These are phyloP conservation scores for Ichthyophonus hoferi DNA, from an alignment of 208 protist species.

Conservation along the genomic window DNA sequence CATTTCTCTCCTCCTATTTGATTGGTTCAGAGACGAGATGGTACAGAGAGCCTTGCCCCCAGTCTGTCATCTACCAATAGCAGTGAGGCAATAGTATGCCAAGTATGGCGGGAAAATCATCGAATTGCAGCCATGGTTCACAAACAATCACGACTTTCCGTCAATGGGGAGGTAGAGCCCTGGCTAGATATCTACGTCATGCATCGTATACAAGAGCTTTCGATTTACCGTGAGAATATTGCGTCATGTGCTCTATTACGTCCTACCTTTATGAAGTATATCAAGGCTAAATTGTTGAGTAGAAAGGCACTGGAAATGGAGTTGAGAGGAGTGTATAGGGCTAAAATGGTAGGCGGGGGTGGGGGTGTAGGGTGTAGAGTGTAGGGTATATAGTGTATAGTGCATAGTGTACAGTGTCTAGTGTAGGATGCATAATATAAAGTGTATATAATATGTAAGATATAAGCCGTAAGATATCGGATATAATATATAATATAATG, in stretches of 20 bases:
- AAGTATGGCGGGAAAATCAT: neutral
- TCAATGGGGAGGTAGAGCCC: neutral
- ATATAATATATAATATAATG: too few species aligned
- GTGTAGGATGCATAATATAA: too few species aligned
- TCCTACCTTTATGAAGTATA: neutral
- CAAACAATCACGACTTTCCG: neutral
- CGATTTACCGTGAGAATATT: neutral
- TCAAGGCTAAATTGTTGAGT: neutral
- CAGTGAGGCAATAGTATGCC: neutral
- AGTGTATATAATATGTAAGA: too few species aligned
- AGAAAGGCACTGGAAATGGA: neutral
- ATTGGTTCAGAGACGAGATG: too few species aligned
- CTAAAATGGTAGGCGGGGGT: neutral
- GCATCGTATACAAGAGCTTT: neutral
- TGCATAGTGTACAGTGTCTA: too few species aligned
- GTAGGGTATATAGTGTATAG: neutral
- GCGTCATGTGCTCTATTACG: neutral
- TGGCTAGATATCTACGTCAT: neutral
- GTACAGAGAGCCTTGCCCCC: too few species aligned
- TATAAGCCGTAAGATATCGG: too few species aligned
- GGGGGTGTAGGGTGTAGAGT: neutral
- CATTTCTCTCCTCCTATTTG: too few species aligned
- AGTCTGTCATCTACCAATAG: too few species aligned
- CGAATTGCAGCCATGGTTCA: neutral
- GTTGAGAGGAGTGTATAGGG: neutral